phyloP scores from a whole-genome alignment of 1,284 basidiomycete genomes.

The Polyporus tsugae region DNA sequence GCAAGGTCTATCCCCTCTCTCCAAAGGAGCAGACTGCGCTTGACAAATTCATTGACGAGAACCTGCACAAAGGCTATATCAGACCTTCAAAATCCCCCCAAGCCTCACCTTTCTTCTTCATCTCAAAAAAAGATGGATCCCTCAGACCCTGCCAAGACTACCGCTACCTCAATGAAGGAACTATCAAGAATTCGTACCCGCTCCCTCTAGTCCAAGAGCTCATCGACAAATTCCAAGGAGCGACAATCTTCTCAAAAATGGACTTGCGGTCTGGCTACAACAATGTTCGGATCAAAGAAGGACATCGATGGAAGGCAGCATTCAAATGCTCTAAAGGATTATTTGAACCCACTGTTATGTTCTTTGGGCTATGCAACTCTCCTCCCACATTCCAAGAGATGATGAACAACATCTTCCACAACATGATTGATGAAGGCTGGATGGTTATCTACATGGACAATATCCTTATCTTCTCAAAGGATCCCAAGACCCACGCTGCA shows the following conservation, averaged over 20 bases:
- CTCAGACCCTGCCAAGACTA: conserved; percentile 22
- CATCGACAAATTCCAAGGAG: too few species aligned
- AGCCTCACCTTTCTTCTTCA: conserved; percentile 38
- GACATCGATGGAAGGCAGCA: conserved; percentile 30
- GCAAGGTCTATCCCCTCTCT: conserved; percentile 36
- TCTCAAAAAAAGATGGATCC: conserved; percentile 35
- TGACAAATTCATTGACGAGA: conserved; percentile 37
- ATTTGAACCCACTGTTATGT: conserved; percentile 43
- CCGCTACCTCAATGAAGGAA: background rate
- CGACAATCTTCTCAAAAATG: background rate
- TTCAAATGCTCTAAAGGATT: conserved; percentile 31
- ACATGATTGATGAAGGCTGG: conserved; percentile 14
- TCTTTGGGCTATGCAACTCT: conserved; percentile 42
- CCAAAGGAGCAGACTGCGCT: conserved; percentile 34
- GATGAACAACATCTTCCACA: conserved; percentile 17
- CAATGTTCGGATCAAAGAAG: conserved; percentile 16
- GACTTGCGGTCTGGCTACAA: background rate
- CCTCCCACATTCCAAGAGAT: conserved; percentile 39
- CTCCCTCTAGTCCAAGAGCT: background rate
- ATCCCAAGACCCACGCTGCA: conserved; percentile 14
- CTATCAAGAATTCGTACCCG: background rate
- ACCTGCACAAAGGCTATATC: conserved; percentile 42
- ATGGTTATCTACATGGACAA: conserved; percentile 19
- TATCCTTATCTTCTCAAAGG: conserved; percentile 17
- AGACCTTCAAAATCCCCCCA: conserved; percentile 38